Percentiles rank a stretch among this genome's conserved stretches.
These are phyloP conservation scores for maize (Zea mays) DNA, from an alignment of 176 grass and related monocot species.

Conservation along the genomic window Zm-B73-REFERENCE-NAM-5.0 NC_050101.1:98275001-98275500, in stretches of 20 bases:
- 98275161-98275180: not conserved
- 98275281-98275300: not conserved
- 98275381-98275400: conserved; percentile 13
- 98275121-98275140: not conserved
- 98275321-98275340: not conserved
- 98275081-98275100: not conserved
- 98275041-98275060: not conserved
- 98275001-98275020: not conserved
- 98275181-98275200: not conserved
- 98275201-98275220: not conserved
- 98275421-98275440: not conserved
- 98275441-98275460: too few relatives aligned
- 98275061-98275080: not conserved
- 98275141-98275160: not conserved
- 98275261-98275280: not conserved
- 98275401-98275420: not conserved
- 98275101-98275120: not conserved
- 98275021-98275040: not conserved
- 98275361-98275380: not conserved
- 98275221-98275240: conserved; percentile 1
- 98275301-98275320: not conserved
- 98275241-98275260: conserved; percentile 6
- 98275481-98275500: not conserved
- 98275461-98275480: too few relatives aligned
- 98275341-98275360: not conserved